Evolutionary conservation across 345 rosid species (phyloP).

Genomic region (Citrus medica): DNA sequence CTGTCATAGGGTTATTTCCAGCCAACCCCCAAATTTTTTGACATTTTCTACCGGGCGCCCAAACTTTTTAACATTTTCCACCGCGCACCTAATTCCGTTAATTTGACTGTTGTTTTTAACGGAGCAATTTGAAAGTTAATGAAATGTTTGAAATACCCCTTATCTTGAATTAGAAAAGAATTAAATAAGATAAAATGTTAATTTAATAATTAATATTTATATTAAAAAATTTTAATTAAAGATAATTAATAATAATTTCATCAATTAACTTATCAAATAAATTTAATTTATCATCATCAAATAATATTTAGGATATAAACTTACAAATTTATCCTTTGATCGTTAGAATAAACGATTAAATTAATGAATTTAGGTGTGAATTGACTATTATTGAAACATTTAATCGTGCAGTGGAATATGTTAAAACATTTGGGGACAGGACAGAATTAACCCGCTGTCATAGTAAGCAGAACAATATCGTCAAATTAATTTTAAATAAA

Average conservation of each 20-base stretch:
- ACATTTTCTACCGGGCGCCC: rapidly evolving
- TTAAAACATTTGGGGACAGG: rapidly evolving
- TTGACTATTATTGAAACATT: rapidly evolving
- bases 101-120: no score
- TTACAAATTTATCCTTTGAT: rapidly evolving
- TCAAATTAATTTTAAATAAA: background rate
- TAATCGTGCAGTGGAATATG: rapidly evolving
- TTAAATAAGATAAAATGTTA: no score
- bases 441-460: background rate
- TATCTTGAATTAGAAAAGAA: no score
- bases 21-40: no score
- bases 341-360: rapidly evolving
- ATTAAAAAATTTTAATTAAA: no score
- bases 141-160: no score
- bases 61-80: rapidly evolving
- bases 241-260: no score
- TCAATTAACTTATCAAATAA: no score
- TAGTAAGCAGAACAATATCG: background rate
- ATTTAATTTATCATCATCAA: no score
- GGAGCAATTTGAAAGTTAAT: no score
- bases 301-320: rapidly evolving
- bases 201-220: no score
- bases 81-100: rapidly evolving
- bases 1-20: background rate
- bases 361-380: rapidly evolving